Conservation (phyloP, 2,329 filamentous ascomycete species). For the Leptosphaerulina australis region DNA sequence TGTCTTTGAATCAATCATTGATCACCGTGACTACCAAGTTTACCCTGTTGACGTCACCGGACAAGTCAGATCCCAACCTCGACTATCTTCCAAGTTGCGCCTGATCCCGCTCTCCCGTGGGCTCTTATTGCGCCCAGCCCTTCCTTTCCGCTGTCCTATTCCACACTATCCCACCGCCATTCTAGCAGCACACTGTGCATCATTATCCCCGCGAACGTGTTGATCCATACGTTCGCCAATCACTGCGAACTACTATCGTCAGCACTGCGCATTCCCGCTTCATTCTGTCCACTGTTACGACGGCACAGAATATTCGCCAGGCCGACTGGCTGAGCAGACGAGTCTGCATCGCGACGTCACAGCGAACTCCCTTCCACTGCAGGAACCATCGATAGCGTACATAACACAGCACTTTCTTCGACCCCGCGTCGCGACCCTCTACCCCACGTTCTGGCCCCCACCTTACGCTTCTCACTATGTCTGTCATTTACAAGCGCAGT, state of each 20-base stretch:
- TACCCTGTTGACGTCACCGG: slow-evolving; percentile 1
- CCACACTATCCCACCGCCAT: slow-evolving; percentile 3
- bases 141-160: slow-evolving; percentile 12
- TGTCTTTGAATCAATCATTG: background rate
- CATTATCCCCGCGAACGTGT: slow-evolving; percentile 11
- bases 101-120: slow-evolving; percentile 12
- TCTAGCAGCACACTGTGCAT: slow-evolving; percentile 13
- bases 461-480: slow-evolving; percentile 44
- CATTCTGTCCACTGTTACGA: slow-evolving; percentile 20
- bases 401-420: background rate
- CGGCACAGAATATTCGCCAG: slow-evolving; percentile 4
- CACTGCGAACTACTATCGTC: slow-evolving; percentile 27
- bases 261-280: slow-evolving; percentile 26
- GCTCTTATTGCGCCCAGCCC: slow-evolving; percentile 7
- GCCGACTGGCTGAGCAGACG: slow-evolving; percentile 27
- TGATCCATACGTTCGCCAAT: slow-evolving; percentile 26
- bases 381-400: background rate
- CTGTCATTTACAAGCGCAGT: slow-evolving; percentile 51
- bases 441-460: slow-evolving; percentile 3
- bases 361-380: background rate
- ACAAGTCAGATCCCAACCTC: background rate
- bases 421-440: slow-evolving; percentile 5
- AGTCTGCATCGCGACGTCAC: slow-evolving; percentile 13
- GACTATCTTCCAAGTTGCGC: slow-evolving; percentile 14
- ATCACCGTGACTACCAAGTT: slow-evolving; percentile 4